Evolutionary conservation across 2,329 filamentous ascomycete species (phyloP), one percentile per base, ranked within the genome.

Genomic region (Nemania abortiva): DNA sequence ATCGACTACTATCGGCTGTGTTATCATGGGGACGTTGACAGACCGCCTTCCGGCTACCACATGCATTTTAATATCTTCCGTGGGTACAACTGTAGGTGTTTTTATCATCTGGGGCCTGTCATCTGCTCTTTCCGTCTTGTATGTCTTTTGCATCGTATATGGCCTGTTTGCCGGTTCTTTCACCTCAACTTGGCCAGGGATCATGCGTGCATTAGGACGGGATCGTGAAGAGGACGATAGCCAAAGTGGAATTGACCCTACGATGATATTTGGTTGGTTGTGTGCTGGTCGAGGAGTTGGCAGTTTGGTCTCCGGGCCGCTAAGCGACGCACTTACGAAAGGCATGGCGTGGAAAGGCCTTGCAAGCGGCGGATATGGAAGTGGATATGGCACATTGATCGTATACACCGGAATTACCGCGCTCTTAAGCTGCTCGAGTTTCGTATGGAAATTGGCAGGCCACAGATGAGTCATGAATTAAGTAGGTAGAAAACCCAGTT

Each of bases 281-380:
- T 86, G 86, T 34, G 84, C 85, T 6, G 88, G 87, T 0, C 81
- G 89, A 54, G 89, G 88, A 0, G 79, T 91, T 6, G 89, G 89
- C 0, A 90, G 89, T 69, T 81, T 90, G 55, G 81, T 79, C 2
- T 86, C 81, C 15, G 87, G 87, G 0, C 87, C 87, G 5, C 59
- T 89, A 61, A 89, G 87, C 72, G 84, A 87, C 60, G 81, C 80
- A 0, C 74, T 90, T 59, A 73, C 89, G 20, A 78, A 77, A 49
- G 82, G 81, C 0, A 81, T 81, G 73, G 81, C 84, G 22, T 86
- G 82, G 82, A 72, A 78, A 65, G 81, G 78, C 6, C 72, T 78
- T 63, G 77, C 76, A 0, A 73, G 74, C 18, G 78, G 79, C 9
- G 85, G 81, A 0, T 88, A 85, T 71, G 83, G 83, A 2, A 85